Conservation (phyloP, 495 filamentous ascomycete species). For the Penicillium maclennaniae region DNA sequence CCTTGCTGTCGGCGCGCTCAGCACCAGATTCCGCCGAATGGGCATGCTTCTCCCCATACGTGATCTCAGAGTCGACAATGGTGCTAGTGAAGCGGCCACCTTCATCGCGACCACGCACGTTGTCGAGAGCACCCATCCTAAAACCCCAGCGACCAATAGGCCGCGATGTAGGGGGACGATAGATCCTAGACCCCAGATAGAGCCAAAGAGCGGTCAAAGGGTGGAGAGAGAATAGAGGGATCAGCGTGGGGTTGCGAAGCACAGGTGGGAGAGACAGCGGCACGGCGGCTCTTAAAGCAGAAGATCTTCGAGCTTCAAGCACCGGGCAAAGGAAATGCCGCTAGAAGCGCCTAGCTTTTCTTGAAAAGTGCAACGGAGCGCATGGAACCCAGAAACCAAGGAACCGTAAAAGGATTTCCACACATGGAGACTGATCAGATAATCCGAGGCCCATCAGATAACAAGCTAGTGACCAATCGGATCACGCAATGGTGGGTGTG, state of each 20-base stretch:
- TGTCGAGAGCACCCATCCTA: slow-evolving; percentile 1
- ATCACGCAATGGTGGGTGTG: not conserved
- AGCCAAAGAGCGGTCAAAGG: not conserved
- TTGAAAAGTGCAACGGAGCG: not conserved
- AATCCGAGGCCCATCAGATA: slow-evolving; percentile 4
- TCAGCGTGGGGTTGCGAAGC: not conserved
- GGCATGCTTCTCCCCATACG: slow-evolving; percentile 3
- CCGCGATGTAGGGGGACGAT: not conserved
- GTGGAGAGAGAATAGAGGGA: not conserved
- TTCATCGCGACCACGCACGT: slow-evolving; percentile 4
- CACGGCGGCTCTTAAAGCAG: not conserved
- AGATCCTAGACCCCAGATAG: not conserved
- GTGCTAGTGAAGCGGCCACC: slow-evolving; percentile 2
- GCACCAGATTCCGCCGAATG: not conserved
- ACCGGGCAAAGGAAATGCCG: not conserved
- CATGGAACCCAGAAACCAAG: not conserved
- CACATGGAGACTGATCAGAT: not conserved
- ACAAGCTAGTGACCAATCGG: not conserved
- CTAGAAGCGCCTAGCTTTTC: not conserved
- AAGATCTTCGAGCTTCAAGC: not conserved
- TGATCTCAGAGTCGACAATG: slow-evolving; percentile 1
- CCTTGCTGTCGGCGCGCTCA: not conserved
- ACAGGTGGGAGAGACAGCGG: not conserved
- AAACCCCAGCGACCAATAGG: not conserved
- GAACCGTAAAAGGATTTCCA: not conserved